Conservation (phyloP, 2,329 filamentous ascomycete species). For the Waltergamsia citrina region DNA sequence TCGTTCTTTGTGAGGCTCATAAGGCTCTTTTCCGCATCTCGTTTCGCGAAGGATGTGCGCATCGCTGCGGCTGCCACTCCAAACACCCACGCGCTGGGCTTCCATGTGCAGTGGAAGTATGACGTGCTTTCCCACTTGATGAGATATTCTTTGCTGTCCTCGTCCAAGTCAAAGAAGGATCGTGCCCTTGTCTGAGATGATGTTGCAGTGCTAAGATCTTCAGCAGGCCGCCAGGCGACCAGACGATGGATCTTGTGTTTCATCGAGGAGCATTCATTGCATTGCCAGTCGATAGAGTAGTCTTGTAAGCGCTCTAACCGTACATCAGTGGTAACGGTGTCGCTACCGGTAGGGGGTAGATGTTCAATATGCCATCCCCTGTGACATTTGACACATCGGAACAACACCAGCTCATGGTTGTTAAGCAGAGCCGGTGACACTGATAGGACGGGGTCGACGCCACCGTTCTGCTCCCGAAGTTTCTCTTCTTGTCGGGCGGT, state of each 20-base stretch:
- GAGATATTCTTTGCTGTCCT: conserved; percentile 80
- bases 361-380: conserved; percentile 80
- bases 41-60: conserved; percentile 69
- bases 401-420: conserved; percentile 67
- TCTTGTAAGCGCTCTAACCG: conserved; percentile 52
- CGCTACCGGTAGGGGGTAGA: conserved; percentile 42
- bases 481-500: conserved; percentile 76
- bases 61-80: conserved; percentile 54
- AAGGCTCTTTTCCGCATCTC: conserved; percentile 46
- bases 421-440: conserved; percentile 60
- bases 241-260: conserved; percentile 64
- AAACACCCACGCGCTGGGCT: conserved; percentile 82
- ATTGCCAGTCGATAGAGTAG: conserved; percentile 69
- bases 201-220: conserved; percentile 1
- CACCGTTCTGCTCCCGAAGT: conserved; percentile 67
- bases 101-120: conserved; percentile 78
- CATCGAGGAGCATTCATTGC: conserved; percentile 62
- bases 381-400: conserved; percentile 70
- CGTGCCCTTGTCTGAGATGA: conserved; percentile 3
- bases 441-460: conserved; percentile 63
- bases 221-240: conserved; percentile 75
- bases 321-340: conserved; percentile 20
- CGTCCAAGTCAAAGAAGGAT: conserved; percentile 33
- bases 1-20: conserved; percentile 62
- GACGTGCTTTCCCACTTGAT: conserved; percentile 79